Conservation (phyloP, 2,329 filamentous ascomycete genomes). For the Trichoderma simmonsii region DNA sequence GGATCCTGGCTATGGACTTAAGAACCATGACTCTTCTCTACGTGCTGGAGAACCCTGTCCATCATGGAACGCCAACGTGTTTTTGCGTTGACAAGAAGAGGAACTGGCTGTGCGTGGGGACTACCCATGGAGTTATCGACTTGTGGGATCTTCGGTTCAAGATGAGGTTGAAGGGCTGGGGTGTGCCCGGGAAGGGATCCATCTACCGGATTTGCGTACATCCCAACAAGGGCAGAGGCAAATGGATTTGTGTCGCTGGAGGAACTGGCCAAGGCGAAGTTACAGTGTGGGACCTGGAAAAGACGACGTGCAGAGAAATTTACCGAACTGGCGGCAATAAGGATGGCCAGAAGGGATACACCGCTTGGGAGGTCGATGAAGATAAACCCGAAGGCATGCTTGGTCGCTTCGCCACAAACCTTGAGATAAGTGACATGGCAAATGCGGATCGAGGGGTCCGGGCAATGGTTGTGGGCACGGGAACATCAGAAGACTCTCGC, state of each 20-base stretch:
- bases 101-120: slow-evolving; percentile 89
- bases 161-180: slow-evolving; percentile 83
- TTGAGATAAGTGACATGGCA: slow-evolving; percentile 58
- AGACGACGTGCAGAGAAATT: slow-evolving; percentile 81
- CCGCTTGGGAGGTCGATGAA: slow-evolving; percentile 85
- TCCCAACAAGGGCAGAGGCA: slow-evolving; percentile 72
- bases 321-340: slow-evolving; percentile 68
- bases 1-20: slow-evolving; percentile 80
- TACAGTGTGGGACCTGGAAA: slow-evolving; percentile 94
- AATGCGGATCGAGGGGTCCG: slow-evolving; percentile 66
- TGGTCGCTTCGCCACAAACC: slow-evolving; percentile 72
- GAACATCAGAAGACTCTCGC: slow-evolving; percentile 65
- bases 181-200: slow-evolving; percentile 73
- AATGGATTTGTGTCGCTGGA: slow-evolving; percentile 84
- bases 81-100: slow-evolving; percentile 84
- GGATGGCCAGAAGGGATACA: slow-evolving; percentile 64
- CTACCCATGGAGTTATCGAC: slow-evolving; percentile 86
- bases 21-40: slow-evolving; percentile 82
- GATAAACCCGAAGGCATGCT: slow-evolving; percentile 86
- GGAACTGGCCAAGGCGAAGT: slow-evolving; percentile 86
- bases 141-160: slow-evolving; percentile 97
- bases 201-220: slow-evolving; percentile 80
- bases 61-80: slow-evolving; percentile 87
- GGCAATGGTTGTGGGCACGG: slow-evolving; percentile 69
- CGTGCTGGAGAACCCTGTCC: slow-evolving; percentile 78